A percentile compares a stretch with the other conserved stretches of the same genome.
Conservation (phyloP, 495 filamentous ascomycete genomes). For the Parachaetomium inaequale region DNA sequence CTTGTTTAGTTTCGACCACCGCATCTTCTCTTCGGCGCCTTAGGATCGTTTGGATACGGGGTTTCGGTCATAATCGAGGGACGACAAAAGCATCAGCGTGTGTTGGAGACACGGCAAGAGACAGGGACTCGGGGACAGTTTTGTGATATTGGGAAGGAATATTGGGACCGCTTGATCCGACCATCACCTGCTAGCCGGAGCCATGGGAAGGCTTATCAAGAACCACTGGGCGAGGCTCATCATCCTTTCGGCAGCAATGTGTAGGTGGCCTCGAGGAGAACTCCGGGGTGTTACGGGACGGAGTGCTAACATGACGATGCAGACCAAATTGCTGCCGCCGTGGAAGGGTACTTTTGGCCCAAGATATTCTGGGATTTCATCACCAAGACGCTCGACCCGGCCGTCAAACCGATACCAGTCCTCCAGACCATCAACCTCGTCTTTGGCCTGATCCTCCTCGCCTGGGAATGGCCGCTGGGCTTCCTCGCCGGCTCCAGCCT, state of each 20-base stretch:
- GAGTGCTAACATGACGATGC: conserved; percentile 20
- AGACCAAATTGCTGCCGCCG: conserved; percentile 80
- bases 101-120: conserved; percentile 30
- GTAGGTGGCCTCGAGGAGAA: conserved; percentile 52
- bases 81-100: conserved; percentile 18
- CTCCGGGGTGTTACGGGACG: neutral
- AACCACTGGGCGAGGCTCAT: conserved; percentile 97
- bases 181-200: conserved; percentile 26
- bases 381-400: conserved; percentile 82
- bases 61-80: conserved; percentile 2
- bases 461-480: conserved; percentile 87
- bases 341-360: conserved; percentile 95
- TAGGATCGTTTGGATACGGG: neutral
- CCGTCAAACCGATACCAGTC: conserved; percentile 81
- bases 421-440: conserved; percentile 96
- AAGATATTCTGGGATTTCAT: conserved; percentile 98
- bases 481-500: conserved; percentile 62
- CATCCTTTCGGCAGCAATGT: conserved; percentile 76
- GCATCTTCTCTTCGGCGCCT: neutral
- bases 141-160: neutral
- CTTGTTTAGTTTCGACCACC: neutral
- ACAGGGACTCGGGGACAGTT: conserved; percentile 17
- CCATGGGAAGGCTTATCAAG: conserved; percentile 96
- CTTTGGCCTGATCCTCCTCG: conserved; percentile 72
- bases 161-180: conserved; percentile 13